A percentile compares a stretch with the other conserved stretches of the same genome.
Evolutionary conservation across 1,284 basidiomycete species (phyloP).

Genomic region (Leccinum pseudoinsigne): DNA sequence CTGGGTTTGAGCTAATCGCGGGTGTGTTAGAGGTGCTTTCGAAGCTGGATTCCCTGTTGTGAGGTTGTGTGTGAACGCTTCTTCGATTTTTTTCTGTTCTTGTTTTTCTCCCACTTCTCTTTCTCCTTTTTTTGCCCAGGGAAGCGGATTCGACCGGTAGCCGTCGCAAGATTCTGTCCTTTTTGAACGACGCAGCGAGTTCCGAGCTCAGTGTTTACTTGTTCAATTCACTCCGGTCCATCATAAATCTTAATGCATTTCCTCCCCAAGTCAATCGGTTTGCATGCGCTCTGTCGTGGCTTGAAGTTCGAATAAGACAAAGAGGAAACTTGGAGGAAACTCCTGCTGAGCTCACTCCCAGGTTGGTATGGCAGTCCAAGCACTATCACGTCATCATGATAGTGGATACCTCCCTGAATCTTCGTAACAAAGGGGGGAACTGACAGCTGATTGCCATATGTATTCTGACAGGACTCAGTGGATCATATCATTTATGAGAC

Average conservation of each 20-base stretch:
- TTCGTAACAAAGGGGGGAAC: not conserved
- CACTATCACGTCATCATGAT: no score
- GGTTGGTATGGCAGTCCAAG: no score
- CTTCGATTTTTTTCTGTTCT: not conserved
- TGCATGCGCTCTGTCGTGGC: not conserved
- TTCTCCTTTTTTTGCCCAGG: not conserved
- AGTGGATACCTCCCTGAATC: not conserved
- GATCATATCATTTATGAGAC: not conserved
- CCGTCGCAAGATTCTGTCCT: not conserved
- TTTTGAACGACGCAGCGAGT: not conserved
- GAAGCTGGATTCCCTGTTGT: conserved; percentile 18
- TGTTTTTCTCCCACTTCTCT: conserved; percentile 1
- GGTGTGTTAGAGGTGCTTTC: no score
- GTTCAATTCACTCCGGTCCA: not conserved
- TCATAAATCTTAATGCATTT: not conserved
- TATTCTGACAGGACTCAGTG: not conserved
- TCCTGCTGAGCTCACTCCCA: not conserved
- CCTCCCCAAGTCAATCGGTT: not conserved
- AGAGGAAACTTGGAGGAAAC: not conserved
- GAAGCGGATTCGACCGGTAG: not conserved
- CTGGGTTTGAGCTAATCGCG: no score
- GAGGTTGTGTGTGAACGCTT: conserved; percentile 17
- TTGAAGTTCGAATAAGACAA: not conserved
- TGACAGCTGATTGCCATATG: no score
- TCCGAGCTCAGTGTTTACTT: not conserved